Percentiles rank a stretch among this genome's conserved stretches.
Conservation (phyloP, 306 rosid species). For the Dryas drummondii region DNA sequence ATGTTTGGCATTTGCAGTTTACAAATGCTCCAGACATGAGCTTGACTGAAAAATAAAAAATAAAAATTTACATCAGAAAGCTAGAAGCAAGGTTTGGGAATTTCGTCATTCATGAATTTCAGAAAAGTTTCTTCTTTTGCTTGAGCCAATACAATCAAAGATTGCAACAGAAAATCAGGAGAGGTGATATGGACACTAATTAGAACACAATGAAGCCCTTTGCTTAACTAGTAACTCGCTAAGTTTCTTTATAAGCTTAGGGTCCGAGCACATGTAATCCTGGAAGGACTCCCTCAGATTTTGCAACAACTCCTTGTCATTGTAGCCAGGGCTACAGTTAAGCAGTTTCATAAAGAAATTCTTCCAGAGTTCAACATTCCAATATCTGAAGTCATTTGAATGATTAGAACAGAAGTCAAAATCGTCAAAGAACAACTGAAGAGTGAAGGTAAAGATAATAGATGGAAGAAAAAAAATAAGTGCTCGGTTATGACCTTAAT, state of each 20-base stretch:
- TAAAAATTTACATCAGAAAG: not conserved
- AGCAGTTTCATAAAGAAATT: slow-evolving; percentile 76
- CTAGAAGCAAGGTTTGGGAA: not conserved
- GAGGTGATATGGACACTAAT: slow-evolving; percentile 38
- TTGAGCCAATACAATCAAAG: slow-evolving; percentile 1
- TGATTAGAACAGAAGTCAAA: slow-evolving; percentile 17
- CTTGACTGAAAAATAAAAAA: not conserved
- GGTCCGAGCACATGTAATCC: slow-evolving; percentile 68
- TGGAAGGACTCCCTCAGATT: slow-evolving; percentile 74
- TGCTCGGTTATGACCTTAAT: not conserved
- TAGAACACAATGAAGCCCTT: slow-evolving; percentile 73
- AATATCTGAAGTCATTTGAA: slow-evolving; percentile 59
- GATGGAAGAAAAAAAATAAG: not conserved
- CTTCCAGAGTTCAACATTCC: slow-evolving; percentile 92
- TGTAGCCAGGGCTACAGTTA: slow-evolving; percentile 47
- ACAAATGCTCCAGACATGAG: slow-evolving; percentile 1
- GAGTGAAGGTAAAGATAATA: slow-evolving; percentile 13
- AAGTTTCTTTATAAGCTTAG: slow-evolving; percentile 60
- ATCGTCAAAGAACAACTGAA: not conserved
- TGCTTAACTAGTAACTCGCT: slow-evolving; percentile 79
- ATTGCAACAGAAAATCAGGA: slow-evolving; percentile 14
- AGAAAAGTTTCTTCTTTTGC: not conserved
- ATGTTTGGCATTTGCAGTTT: not conserved
- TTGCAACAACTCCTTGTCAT: slow-evolving; percentile 50
- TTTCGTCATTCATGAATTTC: not conserved